These are phyloP conservation scores for Pleurotus tuber-regium DNA, from an alignment of 768 basidiomycete species.

Conservation along the genomic window DNA sequence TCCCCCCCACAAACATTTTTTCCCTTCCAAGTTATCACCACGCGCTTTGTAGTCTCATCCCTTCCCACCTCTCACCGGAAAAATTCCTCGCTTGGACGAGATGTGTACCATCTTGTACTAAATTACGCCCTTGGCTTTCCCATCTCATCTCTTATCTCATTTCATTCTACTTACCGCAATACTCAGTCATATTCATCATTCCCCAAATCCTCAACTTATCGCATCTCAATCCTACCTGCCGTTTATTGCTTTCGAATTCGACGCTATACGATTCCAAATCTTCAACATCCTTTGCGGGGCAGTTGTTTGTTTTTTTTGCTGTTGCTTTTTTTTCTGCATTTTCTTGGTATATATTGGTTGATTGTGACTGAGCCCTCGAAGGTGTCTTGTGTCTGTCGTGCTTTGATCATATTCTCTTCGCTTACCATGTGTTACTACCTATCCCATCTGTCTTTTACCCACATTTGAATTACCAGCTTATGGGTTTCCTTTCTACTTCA, in stretches of 20 bases:
- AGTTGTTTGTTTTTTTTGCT: constrained; percentile 6
- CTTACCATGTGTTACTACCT: neutral
- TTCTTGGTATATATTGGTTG: constrained; percentile 1
- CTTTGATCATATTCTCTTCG: constrained; percentile 4
- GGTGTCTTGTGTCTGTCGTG: neutral
- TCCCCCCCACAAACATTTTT: too few relatives aligned
- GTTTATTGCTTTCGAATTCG: constrained; percentile 7
- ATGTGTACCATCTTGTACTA: constrained; percentile 26
- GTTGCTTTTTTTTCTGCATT: neutral
- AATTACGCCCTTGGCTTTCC: neutral
- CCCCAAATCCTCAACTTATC: neutral
- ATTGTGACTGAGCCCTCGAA: neutral
- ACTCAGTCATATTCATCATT: neutral
- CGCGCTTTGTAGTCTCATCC: neutral
- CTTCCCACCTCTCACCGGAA: constrained; percentile 15
- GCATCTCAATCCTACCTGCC: neutral
- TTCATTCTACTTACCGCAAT: neutral
- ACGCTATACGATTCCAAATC: neutral
- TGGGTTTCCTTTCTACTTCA: neutral
- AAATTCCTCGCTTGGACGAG: constrained; percentile 38
- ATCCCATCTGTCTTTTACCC: neutral
- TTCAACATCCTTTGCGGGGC: too few relatives aligned
- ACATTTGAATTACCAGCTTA: neutral
- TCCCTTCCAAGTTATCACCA: too few relatives aligned
- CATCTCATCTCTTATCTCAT: constrained; percentile 3